Evolutionary conservation across 2,329 filamentous ascomycete genomes (phyloP).

Genomic region (Hymenoscyphus linearis): DNA sequence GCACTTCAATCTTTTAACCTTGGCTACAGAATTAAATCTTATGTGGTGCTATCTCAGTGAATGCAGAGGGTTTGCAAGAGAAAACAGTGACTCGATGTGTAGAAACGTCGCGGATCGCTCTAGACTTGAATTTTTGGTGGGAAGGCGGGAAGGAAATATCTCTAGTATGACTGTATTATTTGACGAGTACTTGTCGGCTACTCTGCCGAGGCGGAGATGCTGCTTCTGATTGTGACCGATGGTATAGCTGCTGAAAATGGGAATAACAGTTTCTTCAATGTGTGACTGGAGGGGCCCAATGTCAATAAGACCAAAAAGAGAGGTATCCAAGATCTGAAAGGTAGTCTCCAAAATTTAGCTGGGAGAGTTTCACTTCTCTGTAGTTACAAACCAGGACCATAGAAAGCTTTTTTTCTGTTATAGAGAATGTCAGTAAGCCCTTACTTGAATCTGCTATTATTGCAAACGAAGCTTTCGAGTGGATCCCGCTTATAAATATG

Average conservation of each 20-base stretch:
- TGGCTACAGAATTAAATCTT: not conserved
- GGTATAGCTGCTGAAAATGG: not conserved
- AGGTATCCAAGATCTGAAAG: not conserved
- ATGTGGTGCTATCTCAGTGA: not conserved
- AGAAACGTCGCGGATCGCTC: not conserved
- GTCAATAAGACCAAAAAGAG: not conserved
- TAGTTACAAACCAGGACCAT: not conserved
- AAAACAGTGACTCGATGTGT: not conserved
- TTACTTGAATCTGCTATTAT: not conserved
- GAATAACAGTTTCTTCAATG: not conserved
- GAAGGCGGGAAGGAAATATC: not conserved
- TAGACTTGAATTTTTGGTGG: not conserved
- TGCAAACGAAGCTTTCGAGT: not conserved
- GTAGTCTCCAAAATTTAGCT: not conserved
- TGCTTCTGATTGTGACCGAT: not conserved
- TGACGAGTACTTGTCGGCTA: not conserved
- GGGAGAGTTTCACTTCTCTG: not conserved
- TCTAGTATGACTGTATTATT: not conserved
- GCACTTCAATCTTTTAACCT: not conserved
- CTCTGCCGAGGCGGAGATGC: not conserved
- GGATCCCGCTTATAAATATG: not conserved
- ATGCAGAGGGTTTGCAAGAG: not conserved
- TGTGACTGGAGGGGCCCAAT: not conserved
- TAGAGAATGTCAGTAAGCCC: not conserved
- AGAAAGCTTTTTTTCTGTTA: not conserved